A percentile compares a stretch with the other conserved stretches of the same genome.
Evolutionary conservation across 2,329 filamentous ascomycete species (phyloP).

Genomic region (Hortaea werneckii): DNA sequence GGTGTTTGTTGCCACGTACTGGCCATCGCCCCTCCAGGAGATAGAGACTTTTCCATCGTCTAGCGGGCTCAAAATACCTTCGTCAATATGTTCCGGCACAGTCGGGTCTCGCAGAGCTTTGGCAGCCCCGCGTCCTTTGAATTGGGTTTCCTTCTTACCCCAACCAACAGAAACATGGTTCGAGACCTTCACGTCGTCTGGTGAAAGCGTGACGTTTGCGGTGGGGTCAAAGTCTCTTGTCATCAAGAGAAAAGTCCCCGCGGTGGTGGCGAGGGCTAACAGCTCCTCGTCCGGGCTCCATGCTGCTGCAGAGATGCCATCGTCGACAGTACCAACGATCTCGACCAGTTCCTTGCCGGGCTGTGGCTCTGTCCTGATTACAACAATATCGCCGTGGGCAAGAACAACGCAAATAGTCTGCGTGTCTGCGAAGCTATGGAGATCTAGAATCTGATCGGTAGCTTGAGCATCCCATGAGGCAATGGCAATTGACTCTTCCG

Average conservation of each 20-base stretch:
- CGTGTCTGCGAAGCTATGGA: conserved; percentile 80
- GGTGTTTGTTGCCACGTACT: conserved; percentile 77
- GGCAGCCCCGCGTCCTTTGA: conserved; percentile 64
- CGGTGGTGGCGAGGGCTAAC: conserved; percentile 69
- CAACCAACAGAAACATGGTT: conserved; percentile 88
- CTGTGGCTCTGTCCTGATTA: conserved; percentile 63
- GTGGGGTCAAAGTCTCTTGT: conserved; percentile 81
- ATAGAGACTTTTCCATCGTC: conserved; percentile 66
- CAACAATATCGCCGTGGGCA: conserved; percentile 80
- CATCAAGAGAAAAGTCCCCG: conserved; percentile 79
- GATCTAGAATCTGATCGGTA: conserved; percentile 66
- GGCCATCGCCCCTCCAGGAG: conserved; percentile 90
- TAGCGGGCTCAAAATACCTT: conserved; percentile 62
- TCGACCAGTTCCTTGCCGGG: conserved; percentile 71
- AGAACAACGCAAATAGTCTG: conserved; percentile 71
- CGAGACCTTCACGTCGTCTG: conserved; percentile 77
- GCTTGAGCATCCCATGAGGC: conserved; percentile 84
- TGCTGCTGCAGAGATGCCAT: conserved; percentile 74
- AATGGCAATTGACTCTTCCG: conserved; percentile 42
- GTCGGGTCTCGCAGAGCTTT: conserved; percentile 84
- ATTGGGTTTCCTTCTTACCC: conserved; percentile 97
- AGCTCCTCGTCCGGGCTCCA: conserved; percentile 97
- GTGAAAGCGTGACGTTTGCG: conserved; percentile 59
- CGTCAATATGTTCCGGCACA: conserved; percentile 82
- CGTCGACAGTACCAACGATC: conserved; percentile 89